Evolutionary conservation across 164 flowering plant genomes (phyloP).

Genomic region (Chimonanthus praecox): DNA sequence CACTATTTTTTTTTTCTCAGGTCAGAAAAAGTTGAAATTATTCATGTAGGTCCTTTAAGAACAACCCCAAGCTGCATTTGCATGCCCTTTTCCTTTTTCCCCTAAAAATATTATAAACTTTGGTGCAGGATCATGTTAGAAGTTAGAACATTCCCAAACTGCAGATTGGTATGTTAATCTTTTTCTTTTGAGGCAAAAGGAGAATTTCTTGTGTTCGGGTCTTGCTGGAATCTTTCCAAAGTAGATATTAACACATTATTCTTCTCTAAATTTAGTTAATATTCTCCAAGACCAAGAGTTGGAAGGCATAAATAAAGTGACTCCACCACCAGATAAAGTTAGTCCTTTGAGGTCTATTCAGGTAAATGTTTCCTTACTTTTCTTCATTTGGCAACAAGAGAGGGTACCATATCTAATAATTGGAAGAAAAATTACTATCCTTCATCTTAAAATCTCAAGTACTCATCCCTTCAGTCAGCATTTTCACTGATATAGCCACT

Average conservation of each 20-base stretch:
- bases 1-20: not conserved
- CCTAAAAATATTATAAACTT: not conserved
- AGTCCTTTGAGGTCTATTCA: not conserved
- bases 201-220: conserved; percentile 13
- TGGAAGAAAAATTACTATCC: too few species aligned
- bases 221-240: not conserved
- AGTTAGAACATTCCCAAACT: conserved; percentile 13
- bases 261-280: not conserved
- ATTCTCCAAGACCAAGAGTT: not conserved
- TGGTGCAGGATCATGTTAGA: conserved; percentile 4
- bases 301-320: not conserved
- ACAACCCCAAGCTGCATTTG: not conserved
- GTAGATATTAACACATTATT: not conserved
- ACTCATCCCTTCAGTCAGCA: too few species aligned
- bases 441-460: too few species aligned
- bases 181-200: conserved; percentile 17
- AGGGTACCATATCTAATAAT: too few species aligned
- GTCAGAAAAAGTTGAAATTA: not conserved
- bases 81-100: conserved; percentile 1
- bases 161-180: conserved; percentile 12
- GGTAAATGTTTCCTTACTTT: not conserved
- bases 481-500: too few species aligned
- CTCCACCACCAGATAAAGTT: not conserved
- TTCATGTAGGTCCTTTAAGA: conserved; percentile 8
- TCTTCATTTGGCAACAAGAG: not conserved